Evolutionary conservation across 352 stramenopile genomes (phyloP).

Genomic region (Pythium vanterpoolii): DNA sequence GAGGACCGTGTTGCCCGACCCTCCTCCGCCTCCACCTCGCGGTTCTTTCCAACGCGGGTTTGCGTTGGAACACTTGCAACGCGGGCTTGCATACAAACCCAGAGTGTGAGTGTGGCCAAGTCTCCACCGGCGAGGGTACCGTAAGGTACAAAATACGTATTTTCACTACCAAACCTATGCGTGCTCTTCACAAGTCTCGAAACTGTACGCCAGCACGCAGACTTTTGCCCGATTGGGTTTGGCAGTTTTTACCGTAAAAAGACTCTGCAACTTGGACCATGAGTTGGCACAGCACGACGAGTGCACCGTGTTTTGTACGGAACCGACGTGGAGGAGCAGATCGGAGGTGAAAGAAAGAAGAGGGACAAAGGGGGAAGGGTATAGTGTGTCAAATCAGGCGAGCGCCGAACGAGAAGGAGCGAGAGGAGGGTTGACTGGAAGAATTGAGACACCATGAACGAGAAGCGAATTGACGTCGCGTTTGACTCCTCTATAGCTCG

Average conservation of each 20-base stretch:
- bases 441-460: slow-evolving; percentile 16
- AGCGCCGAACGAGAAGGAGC: neutral
- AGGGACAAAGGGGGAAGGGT: neutral
- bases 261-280: neutral
- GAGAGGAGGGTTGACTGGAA: neutral
- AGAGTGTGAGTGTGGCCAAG: slow-evolving; percentile 15
- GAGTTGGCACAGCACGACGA: slow-evolving; percentile 8
- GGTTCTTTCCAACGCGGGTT: slow-evolving; percentile 5
- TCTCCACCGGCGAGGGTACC: neutral
- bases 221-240: slow-evolving; percentile 10
- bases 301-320: slow-evolving; percentile 9
- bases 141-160: slow-evolving; percentile 23
- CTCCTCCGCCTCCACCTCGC: slow-evolving; percentile 10
- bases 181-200: slow-evolving; percentile 4
- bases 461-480: slow-evolving; percentile 6
- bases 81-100: slow-evolving; percentile 14
- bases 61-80: neutral
- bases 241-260: slow-evolving; percentile 24
- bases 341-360: neutral
- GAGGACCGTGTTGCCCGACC: neutral
- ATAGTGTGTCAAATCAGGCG: neutral
- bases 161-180: neutral
- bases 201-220: slow-evolving; percentile 1
- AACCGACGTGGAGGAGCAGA: neutral
- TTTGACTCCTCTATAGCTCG: neutral